These are phyloP conservation scores for Asclepias syriaca DNA, from an alignment of 257 asterid genomes.

Conservation along the genomic window DNA sequence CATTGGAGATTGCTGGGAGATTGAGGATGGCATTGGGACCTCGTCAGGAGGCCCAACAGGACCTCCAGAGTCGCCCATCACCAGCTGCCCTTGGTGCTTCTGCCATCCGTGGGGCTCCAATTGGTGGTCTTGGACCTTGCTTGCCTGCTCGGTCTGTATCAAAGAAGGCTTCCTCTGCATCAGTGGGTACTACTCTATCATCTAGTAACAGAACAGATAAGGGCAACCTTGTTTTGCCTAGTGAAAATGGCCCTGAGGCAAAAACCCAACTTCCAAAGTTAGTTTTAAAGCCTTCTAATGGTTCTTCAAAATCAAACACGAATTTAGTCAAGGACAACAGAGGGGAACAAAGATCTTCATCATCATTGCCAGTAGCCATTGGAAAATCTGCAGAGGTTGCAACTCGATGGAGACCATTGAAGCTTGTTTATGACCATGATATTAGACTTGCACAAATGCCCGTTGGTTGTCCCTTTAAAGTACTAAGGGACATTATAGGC, in stretches of 20 bases:
- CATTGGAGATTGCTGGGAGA: conserved; percentile 64
- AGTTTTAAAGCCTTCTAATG: conserved; percentile 64
- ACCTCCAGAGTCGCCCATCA: conserved; percentile 95
- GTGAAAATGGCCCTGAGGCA: conserved; percentile 54
- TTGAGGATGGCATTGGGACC: conserved; percentile 63
- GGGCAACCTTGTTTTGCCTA: conserved; percentile 27
- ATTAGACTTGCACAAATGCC: conserved; percentile 94
- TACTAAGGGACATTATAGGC: conserved; percentile 65
- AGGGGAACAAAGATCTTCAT: conserved; percentile 27
- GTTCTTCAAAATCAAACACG: conserved; percentile 39
- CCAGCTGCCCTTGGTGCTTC: conserved; percentile 99
- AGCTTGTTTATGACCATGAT: conserved; percentile 92
- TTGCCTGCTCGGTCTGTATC: conserved; percentile 77
- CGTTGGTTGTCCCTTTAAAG: conserved; percentile 54
- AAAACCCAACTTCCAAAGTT: conserved; percentile 58
- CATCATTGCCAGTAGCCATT: conserved; percentile 10
- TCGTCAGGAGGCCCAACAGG: conserved; percentile 84
- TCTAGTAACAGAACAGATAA: conserved; percentile 49
- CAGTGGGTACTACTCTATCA: conserved; percentile 27
- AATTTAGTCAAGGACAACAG: conserved; percentile 32
- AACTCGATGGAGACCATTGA: conserved; percentile 55
- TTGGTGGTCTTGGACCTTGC: conserved; percentile 89
- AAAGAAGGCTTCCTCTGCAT: conserved; percentile 46
- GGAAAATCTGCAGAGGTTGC: conserved; percentile 29
- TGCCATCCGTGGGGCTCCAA: conserved; percentile 90